Evolutionary conservation across 2,329 filamentous ascomycete genomes (phyloP), one percentile per base, ranked within the genome.

Genomic region (Lasiodiplodia gonubiensis): DNA sequence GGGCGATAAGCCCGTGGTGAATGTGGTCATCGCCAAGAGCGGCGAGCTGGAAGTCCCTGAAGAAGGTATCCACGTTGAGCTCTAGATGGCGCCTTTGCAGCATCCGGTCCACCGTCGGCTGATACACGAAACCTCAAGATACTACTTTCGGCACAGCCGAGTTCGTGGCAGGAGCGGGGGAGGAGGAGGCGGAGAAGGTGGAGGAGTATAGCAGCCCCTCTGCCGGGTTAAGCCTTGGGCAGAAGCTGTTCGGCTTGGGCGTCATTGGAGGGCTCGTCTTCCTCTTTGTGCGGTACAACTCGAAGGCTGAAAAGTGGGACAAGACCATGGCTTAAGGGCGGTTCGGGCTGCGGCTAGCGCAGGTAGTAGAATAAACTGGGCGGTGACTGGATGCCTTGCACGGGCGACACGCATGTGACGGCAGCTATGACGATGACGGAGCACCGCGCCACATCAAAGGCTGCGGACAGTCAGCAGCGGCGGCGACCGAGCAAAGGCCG

Each of bases 1-100:
- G 53, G 86, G 87, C 73, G 91, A 94, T 83, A 91, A 88, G 82
- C 92, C 92, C 33, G 77, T 79, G 70, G 81, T 89, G 82, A 77
- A 84, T 23, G 85, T 95, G 81, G 94, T 89, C 85, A 93, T 96
- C 76, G 86, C 80, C 79, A 92, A 93, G 87, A 92, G 90, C 82
- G 92, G 92, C 80, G 92, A 94, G 86, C 84, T 95, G 74, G 86
- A 90, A 80, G 90, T 94, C 72, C 90, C 92, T 79, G 85, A 88
- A 85, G 92, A 95, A 95, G 92, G 92, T 95, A 94, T 93, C 85
- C 91, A 93, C 83, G 87, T 90, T 83, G 92, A 95, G 84, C 91
- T 95, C 82, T 95, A 90, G 71, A 55, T 49, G 49, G 57, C 57
- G 60, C 52, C 14, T 33, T 55, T 18, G 3, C 42, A 67, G 70